Evolutionary conservation across 2,329 filamentous ascomycete genomes (phyloP).

Genomic region (Drechslerella dactyloides): DNA sequence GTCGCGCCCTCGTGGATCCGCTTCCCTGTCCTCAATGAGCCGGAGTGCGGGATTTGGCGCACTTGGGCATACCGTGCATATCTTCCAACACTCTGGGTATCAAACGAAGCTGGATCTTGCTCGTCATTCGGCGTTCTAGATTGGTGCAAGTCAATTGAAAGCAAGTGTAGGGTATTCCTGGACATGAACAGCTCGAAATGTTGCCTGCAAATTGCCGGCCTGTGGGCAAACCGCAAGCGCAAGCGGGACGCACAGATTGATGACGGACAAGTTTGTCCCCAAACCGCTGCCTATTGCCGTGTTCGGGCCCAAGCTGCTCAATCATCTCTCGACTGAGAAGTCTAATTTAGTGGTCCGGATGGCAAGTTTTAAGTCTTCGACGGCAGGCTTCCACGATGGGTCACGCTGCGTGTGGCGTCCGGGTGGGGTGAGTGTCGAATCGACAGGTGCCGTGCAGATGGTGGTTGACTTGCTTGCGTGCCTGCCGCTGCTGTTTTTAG

Average conservation of each 20-base stretch:
- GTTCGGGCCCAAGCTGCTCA: not conserved
- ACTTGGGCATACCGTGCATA: conserved; percentile 23
- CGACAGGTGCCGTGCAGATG: too few species aligned
- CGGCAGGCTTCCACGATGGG: not conserved
- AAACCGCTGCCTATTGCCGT: conserved; percentile 2
- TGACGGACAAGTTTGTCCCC: not conserved
- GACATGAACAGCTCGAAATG: too few species aligned
- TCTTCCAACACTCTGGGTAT: conserved; percentile 36
- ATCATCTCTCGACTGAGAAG: too few species aligned
- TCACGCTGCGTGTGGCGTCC: not conserved
- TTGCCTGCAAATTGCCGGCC: not conserved
- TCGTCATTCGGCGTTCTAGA: conserved; percentile 38
- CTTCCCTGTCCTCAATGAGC: conserved; percentile 2
- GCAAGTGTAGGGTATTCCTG: too few species aligned
- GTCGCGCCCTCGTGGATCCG: not conserved
- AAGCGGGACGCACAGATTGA: not conserved
- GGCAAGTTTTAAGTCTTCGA: not conserved
- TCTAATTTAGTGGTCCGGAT: not conserved
- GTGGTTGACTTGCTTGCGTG: not conserved
- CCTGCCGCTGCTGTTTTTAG: conserved; percentile 5
- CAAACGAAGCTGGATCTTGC: conserved; percentile 31
- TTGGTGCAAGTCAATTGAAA: not conserved
- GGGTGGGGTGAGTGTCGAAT: not conserved
- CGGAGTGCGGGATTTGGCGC: conserved; percentile 29
- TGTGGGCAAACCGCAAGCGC: too few species aligned